Base-by-base conservation (phyloP, 2,329 filamentous ascomycete genomes). In the Microdochium paspali region DNA sequence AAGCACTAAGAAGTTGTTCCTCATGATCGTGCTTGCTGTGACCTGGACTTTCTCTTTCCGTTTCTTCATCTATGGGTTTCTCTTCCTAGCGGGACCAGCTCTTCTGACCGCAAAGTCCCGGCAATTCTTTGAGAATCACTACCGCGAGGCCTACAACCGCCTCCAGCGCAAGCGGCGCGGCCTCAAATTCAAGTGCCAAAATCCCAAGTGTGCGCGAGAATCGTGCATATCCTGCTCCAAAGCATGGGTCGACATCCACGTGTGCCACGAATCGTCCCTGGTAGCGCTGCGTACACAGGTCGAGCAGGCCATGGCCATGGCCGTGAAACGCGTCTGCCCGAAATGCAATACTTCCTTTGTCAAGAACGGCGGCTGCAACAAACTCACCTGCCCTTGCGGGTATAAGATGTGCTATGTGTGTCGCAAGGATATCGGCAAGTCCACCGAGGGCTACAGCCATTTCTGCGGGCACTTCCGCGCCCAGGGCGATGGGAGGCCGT, bases 331-430 rank as follows among this genome's bases (percentile, higher is more conserved):
- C 45, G 91, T 93, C 10, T 98, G 93, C 63, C 93, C 93, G 9
- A 80, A 85, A 44, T 98, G 93, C 71, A 85, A 87, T 56, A 87
- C 90, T 10, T 87, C 84, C 15, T 97, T 97, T 63, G 87, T 98
- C 67, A 97, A 97, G 65, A 85, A 82, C 6, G 83, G 84, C 24
- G 93, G 93, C 58, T 98, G 93, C 76, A 98, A 98, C 72, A 97
- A 97, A 69, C 76, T 98, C 35, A 91, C 89, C 5, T 97, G 93
- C 62, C 83, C 90, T 15, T 98, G 93, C 66, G 93, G 93, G 9
- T 97, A 97, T 68, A 85, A 87, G 56, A 97, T 97, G 91, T 98
- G 93, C 65, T 98, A 98, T 61, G 81, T 97, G 44, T 98, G 93
- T 65, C 87, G 93, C 35, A 84, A 84, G 55, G 83, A 88, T 58